These are phyloP conservation scores for Agrostemma githago DNA, from an alignment of 148 eudicot species.

Conservation along the genomic window DNA sequence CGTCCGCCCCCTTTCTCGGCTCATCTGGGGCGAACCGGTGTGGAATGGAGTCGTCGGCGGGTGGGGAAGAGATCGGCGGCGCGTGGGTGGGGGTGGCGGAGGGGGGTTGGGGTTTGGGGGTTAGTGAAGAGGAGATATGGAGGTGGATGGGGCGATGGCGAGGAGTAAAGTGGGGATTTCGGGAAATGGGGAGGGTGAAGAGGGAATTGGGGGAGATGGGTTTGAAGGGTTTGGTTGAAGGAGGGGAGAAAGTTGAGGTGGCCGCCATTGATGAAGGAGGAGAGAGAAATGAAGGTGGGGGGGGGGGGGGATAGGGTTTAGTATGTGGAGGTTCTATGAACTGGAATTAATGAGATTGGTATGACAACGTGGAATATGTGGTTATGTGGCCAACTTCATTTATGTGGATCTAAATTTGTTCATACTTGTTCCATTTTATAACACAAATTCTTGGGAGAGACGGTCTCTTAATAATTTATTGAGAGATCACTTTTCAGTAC, in stretches of 20 bases:
- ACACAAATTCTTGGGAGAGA: too few relatives aligned
- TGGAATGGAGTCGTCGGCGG: conserved; percentile 22
- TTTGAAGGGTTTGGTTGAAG: background rate
- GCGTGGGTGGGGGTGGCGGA: conserved; percentile 7
- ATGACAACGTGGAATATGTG: too few relatives aligned
- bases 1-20: conserved; percentile 80
- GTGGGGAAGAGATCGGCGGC: conserved; percentile 4
- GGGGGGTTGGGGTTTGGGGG: conserved; percentile 13
- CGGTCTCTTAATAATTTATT: too few relatives aligned
- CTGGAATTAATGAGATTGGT: too few relatives aligned
- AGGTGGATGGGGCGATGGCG: conserved; percentile 17
- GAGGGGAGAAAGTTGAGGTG: background rate
- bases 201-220: conserved; percentile 10
- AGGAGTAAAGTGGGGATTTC: background rate
- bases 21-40: conserved; percentile 49
- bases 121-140: background rate
- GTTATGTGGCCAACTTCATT: too few relatives aligned
- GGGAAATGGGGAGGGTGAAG: conserved; percentile 19
- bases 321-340: too few relatives aligned
- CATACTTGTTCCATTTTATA: too few relatives aligned
- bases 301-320: too few relatives aligned
- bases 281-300: background rate
- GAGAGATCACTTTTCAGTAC: too few relatives aligned
- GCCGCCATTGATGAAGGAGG: background rate
- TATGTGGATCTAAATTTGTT: too few relatives aligned